A percentile compares a stretch with the other conserved stretches of the same genome.
Conservation (phyloP, 441 rosid genomes). For the Bruguiera hainesii region DNA sequence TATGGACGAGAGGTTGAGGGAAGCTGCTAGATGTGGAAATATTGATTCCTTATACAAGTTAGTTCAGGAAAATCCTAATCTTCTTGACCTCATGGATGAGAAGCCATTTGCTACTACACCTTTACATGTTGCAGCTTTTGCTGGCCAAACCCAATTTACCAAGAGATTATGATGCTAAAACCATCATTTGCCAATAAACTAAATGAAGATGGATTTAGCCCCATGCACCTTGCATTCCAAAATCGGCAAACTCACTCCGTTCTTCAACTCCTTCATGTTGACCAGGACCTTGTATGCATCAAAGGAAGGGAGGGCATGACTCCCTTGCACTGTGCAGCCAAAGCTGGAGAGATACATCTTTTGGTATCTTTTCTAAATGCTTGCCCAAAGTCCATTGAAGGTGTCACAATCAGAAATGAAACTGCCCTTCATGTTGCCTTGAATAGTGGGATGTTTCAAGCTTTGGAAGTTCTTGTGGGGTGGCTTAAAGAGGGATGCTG, state of each 20-base stretch:
- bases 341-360: slow-evolving; percentile 18
- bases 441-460: background rate
- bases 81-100: slow-evolving; percentile 21
- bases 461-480: background rate
- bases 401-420: slow-evolving; percentile 23
- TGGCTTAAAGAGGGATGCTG: background rate
- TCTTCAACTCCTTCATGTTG: slow-evolving; percentile 10
- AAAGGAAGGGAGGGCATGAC: slow-evolving; percentile 33
- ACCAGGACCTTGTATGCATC: slow-evolving; percentile 26
- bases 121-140: slow-evolving; percentile 28
- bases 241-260: background rate
- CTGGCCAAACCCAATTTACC: slow-evolving; percentile 26
- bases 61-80: slow-evolving; percentile 18
- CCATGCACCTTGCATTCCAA: slow-evolving; percentile 14
- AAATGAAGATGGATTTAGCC: slow-evolving; percentile 14
- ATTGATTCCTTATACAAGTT: slow-evolving; percentile 21
- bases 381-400: slow-evolving; percentile 27
- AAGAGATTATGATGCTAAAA: slow-evolving; percentile 27
- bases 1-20: background rate
- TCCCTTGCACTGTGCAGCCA: slow-evolving; percentile 28
- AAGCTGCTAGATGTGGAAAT: slow-evolving; percentile 2
- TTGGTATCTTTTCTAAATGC: slow-evolving; percentile 22
- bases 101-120: slow-evolving; percentile 30
- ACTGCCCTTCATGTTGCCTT: slow-evolving; percentile 28
- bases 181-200: slow-evolving; percentile 25